These are phyloP conservation scores for Populus simonii DNA, from an alignment of 345 rosid species.

Conservation along the genomic window DNA sequence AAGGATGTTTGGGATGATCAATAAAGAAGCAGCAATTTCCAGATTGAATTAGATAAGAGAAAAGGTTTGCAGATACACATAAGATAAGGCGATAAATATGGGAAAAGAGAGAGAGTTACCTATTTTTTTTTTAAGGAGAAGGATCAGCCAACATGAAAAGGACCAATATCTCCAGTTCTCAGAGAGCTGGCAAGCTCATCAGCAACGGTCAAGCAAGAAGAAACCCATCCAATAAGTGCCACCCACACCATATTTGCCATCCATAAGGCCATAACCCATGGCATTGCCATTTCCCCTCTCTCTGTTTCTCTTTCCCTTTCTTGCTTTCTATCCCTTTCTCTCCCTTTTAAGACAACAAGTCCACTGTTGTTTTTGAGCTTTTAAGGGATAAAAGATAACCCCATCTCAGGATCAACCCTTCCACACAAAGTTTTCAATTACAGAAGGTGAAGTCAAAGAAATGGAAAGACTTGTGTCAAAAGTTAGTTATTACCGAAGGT, in stretches of 20 bases:
- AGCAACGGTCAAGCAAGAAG: slow-evolving; percentile 76
- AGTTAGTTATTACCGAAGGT: too few relatives aligned
- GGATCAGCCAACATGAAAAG: slow-evolving; percentile 63
- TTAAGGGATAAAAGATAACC: not conserved
- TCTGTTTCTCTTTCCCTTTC: not conserved
- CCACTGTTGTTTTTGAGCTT: not conserved
- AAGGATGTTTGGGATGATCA: not conserved
- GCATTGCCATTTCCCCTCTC: slow-evolving; percentile 51
- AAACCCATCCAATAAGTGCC: slow-evolving; percentile 67
- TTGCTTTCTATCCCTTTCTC: not conserved
- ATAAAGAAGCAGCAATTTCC: not conserved
- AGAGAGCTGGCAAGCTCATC: slow-evolving; percentile 76
- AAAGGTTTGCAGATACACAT: not conserved
- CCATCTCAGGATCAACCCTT: not conserved
- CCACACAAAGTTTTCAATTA: not conserved
- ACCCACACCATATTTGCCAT: slow-evolving; percentile 64
- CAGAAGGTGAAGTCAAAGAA: not conserved
- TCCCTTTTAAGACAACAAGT: not conserved
- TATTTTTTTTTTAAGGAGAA: too few relatives aligned
- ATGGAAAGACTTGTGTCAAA: not conserved
- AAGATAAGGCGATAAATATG: not conserved
- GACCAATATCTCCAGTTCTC: slow-evolving; percentile 81
- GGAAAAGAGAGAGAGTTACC: slow-evolving; percentile 1
- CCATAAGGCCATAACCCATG: slow-evolving; percentile 55
- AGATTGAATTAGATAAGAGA: not conserved